A percentile compares a stretch with the other conserved stretches of the same genome.
phyloP scores from a whole-genome alignment of 2,329 filamentous ascomycete genomes.

The Fusarium virguliforme region DNA sequence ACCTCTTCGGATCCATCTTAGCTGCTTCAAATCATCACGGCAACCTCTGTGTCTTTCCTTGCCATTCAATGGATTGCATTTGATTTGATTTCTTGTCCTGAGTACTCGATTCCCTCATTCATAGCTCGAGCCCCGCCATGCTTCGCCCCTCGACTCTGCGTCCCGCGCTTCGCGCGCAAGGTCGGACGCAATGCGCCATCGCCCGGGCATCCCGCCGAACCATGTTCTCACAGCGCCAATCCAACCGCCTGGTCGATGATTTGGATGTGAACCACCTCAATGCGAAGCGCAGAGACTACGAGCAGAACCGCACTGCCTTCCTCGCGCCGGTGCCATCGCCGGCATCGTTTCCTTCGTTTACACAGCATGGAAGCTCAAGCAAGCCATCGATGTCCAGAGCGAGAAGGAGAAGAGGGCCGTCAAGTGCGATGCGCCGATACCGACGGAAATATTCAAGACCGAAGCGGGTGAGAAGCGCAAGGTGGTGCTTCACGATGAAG shows the following conservation, averaged over 20 bases:
- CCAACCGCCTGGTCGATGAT: slow-evolving; percentile 62
- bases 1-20: slow-evolving; percentile 20
- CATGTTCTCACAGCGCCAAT: slow-evolving; percentile 51
- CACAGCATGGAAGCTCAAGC: slow-evolving; percentile 68
- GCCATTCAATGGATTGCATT: slow-evolving; percentile 23
- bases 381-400: slow-evolving; percentile 55
- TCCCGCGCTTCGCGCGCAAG: slow-evolving; percentile 49
- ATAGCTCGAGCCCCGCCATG: slow-evolving; percentile 45
- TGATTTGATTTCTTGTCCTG: slow-evolving; percentile 12
- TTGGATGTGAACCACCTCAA: slow-evolving; percentile 68
- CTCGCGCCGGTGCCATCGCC: slow-evolving; percentile 67
- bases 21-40: slow-evolving; percentile 26
- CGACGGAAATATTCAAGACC: slow-evolving; percentile 64
- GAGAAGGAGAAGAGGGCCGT: slow-evolving; percentile 61
- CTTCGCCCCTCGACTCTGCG: slow-evolving; percentile 54
- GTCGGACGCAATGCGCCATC: slow-evolving; percentile 45
- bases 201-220: slow-evolving; percentile 48
- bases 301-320: slow-evolving; percentile 67
- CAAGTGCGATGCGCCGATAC: slow-evolving; percentile 59
- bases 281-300: slow-evolving; percentile 64
- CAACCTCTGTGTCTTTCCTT: slow-evolving; percentile 6
- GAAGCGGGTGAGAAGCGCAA: slow-evolving; percentile 69
- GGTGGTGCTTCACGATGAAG: slow-evolving; percentile 75
- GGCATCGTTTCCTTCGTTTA: slow-evolving; percentile 67
- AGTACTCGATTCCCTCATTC: slow-evolving; percentile 4